Base-by-base conservation (phyloP, 495 filamentous ascomycete species). In the Cercophora samala region DNA sequence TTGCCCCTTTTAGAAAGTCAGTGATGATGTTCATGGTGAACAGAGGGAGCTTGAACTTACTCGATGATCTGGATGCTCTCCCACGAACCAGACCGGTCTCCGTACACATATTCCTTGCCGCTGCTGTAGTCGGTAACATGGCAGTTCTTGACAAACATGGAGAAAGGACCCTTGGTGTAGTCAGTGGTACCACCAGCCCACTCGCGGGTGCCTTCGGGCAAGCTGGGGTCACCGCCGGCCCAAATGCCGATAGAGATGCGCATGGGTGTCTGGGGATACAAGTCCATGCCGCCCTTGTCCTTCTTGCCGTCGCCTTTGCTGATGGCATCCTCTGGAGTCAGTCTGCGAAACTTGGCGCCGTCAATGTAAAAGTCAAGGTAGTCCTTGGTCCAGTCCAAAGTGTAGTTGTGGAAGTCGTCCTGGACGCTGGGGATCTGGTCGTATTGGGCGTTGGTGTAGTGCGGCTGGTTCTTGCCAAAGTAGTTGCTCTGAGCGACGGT, bases 191-290 rank as follows among this genome's bases (percentile, higher is more conserved):
- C 93, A 59, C 92, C 92, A 68, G 93, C 91, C 93, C 93, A 97
- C 59, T 90, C 80, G 56, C 84, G 78, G 0, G 78, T 81, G 6
- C 83, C 84, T 13, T 75, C 15, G 15, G 83, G 70, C 68, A 90
- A 86, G 25, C 79, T 80, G 0, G 88, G 80, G 71, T 95, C 92
- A 65, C 93, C 93, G 64, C 91, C 93, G 66, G 91, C 91, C 93
- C 93, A 97, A 69, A 89, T 88, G 46, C 93, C 93, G 59, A 96
- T 79, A 69, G 88, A 91, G 62, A 96, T 79, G 76, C 87, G 89
- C 90, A 92, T 92, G 13, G 93, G 93, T 0, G 93, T 92, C 73
- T 96, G 92, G 4, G 93, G 93, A 72, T 90, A 97, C 73, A 82
- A 78, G 64, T 86, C 78, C 26, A 87, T 86, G 68, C 83, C 80